These are phyloP conservation scores for Sphaerostilbella broomeana DNA, from an alignment of 2,329 filamentous ascomycete species.

Conservation along the genomic window DNA sequence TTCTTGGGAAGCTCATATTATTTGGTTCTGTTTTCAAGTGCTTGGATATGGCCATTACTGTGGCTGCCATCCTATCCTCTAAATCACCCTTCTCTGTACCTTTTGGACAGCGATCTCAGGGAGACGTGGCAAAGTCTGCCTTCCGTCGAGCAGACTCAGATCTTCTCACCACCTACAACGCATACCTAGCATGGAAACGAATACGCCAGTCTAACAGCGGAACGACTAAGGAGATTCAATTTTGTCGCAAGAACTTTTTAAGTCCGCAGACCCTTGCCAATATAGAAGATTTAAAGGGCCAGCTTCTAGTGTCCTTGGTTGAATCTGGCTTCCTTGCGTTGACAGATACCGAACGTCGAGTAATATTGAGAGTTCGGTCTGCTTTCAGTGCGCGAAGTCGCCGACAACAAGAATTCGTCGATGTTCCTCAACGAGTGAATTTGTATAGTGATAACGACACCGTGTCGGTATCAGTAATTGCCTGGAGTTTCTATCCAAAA, in stretches of 20 bases:
- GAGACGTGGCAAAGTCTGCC: slow-evolving; percentile 67
- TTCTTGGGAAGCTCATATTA: slow-evolving; percentile 87
- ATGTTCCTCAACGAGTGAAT: slow-evolving; percentile 70
- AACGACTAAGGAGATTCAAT: slow-evolving; percentile 71
- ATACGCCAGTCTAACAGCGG: slow-evolving; percentile 61
- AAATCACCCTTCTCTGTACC: slow-evolving; percentile 90
- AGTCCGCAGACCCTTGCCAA: slow-evolving; percentile 81
- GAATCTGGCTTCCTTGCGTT: slow-evolving; percentile 79
- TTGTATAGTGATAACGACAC: slow-evolving; percentile 73
- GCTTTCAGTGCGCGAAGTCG: slow-evolving; percentile 43
- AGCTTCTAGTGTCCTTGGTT: slow-evolving; percentile 75
- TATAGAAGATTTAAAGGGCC: slow-evolving; percentile 92
- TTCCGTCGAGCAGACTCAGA: slow-evolving; percentile 89
- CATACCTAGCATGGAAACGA: slow-evolving; percentile 82
- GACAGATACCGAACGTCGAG: slow-evolving; percentile 62
- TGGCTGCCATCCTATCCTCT: slow-evolving; percentile 86
- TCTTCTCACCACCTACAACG: slow-evolving; percentile 86
- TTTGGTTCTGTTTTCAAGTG: slow-evolving; percentile 83
- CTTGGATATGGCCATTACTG: slow-evolving; percentile 83
- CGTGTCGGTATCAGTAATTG: slow-evolving; percentile 73
- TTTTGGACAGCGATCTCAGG: slow-evolving; percentile 75
- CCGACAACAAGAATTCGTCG: slow-evolving; percentile 68
- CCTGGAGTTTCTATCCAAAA: slow-evolving; percentile 95
- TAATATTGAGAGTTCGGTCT: slow-evolving; percentile 63
- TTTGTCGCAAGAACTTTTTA: slow-evolving; percentile 91